phyloP scores from a whole-genome alignment of 129 eudicot genomes.

The Helianthus annuus region HanXRQr2.0-SUNRISE NC_035441.2:188708739-188709238 shows the following conservation, averaged over 20 bases:
- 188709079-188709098: slow-evolving; percentile 67
- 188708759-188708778: slow-evolving; percentile 87
- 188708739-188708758: slow-evolving; percentile 87
- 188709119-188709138: slow-evolving; percentile 66
- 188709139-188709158: slow-evolving; percentile 74
- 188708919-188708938: slow-evolving; percentile 56
- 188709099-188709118: slow-evolving; percentile 60
- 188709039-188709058: not conserved
- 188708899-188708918: slow-evolving; percentile 55
- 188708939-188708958: slow-evolving; percentile 62
- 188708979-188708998: slow-evolving; percentile 55
- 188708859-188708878: slow-evolving; percentile 13
- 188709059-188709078: slow-evolving; percentile 1
- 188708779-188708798: slow-evolving; percentile 67
- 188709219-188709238: slow-evolving; percentile 55
- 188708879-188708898: slow-evolving; percentile 56
- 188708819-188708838: not conserved
- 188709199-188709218: slow-evolving; percentile 39
- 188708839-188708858: slow-evolving; percentile 2
- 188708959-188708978: slow-evolving; percentile 56
- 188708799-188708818: slow-evolving; percentile 7
- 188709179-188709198: slow-evolving; percentile 71
- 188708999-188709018: slow-evolving; percentile 23
- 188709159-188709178: slow-evolving; percentile 57
- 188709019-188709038: not conserved